Evolutionary conservation across 352 stramenopile species (phyloP), one percentile per base, ranked within the genome.

Genomic region (Globisporangium cylindrosporum): DNA sequence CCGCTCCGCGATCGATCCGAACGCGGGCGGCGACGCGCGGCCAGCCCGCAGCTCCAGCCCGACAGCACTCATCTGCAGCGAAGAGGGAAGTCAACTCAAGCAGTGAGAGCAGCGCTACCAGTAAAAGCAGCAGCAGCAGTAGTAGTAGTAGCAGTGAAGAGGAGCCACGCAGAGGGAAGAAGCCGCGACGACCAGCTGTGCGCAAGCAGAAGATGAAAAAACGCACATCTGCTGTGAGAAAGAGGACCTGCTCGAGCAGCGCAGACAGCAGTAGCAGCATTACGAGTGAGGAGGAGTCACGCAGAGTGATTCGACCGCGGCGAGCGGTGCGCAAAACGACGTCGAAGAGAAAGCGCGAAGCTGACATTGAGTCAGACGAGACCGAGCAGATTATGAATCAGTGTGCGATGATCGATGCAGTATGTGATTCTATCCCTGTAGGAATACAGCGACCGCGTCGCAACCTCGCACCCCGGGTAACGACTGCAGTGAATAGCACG

Each of bases 401-500:
- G n/a, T 55, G 59, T 34, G 59, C 24, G 41, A 14, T 64, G 20
- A 64, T 64, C 38, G 59, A 64, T 20, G 59, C 59, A 34, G 59
- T 48, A 2, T 65, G 59, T 6, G 59, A 25, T 24, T 15, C 41
- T 34, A 29, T 10, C 24, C 2, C 27, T 43, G 18, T 12, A 43
- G 55, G 25, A 3, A 60, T 27, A 43, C 7, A 32, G 15, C 55
- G 12, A 8, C 8, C 15, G 24, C 29, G 27, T 43, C 55, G 15
- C 9, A 10, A 6, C 14, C 55, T 8, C 8, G 29, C 20, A 2
- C 2, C 18, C 6, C 25, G 25, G n/a, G 4, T 6, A 27, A 15
- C 18, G 8, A 24, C 7, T 25, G 18, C 8, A 22, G 18, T 25
- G 15, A 60, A 27, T 6, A 27, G 25, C 9, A 7, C 43, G 9